These are phyloP conservation scores for Turritis glabra DNA, from an alignment of 345 rosid species.

Conservation along the genomic window DNA sequence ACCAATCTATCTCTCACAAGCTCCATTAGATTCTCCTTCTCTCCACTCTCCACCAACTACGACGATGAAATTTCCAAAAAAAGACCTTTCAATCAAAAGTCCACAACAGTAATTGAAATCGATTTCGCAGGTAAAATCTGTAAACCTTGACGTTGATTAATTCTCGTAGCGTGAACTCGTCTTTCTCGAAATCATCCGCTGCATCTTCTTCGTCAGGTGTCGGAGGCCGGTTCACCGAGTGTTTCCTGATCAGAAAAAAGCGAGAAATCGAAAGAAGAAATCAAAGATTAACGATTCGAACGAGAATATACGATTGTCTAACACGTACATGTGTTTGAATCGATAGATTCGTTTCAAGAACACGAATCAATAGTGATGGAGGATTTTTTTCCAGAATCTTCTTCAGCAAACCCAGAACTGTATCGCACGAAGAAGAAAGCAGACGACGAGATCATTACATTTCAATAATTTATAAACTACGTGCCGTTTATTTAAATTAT, in stretches of 20 bases:
- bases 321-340: conserved; percentile 24
- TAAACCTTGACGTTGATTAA: conserved; percentile 66
- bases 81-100: neutral
- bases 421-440: neutral
- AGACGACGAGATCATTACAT: neutral
- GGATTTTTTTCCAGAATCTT: conserved; percentile 20
- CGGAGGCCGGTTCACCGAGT: conserved; percentile 64
- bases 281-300: neutral
- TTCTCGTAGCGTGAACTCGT: conserved; percentile 59
- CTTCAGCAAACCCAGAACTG: conserved; percentile 1
- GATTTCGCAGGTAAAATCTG: neutral
- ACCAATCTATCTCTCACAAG: conserved; percentile 69
- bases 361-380: neutral
- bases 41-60: conserved; percentile 73
- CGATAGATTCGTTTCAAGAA: neutral
- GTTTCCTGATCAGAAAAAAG: conserved; percentile 49
- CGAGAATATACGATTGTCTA: neutral
- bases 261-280: neutral
- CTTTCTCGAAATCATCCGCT: conserved; percentile 40
- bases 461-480: neutral
- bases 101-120: neutral
- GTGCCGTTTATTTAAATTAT: neutral
- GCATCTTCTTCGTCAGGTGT: conserved; percentile 55
- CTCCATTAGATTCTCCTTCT: conserved; percentile 71
- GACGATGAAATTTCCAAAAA: neutral